Base-by-base conservation (phyloP, 805 yeast species). In the Metschnikowia hibisci region DNA sequence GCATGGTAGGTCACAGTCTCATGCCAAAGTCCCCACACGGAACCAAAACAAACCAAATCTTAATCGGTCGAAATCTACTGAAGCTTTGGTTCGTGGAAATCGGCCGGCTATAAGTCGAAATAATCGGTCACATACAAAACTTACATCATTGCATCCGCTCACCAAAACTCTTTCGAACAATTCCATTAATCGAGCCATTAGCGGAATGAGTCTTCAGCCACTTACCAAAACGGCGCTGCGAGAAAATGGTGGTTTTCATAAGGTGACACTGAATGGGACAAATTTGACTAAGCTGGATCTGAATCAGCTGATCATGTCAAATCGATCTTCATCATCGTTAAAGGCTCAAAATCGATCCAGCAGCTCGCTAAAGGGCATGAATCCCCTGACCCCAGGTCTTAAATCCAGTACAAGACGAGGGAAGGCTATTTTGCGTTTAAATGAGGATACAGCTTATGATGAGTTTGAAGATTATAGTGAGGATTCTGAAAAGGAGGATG, bases 11-110 rank as follows among this genome's bases (percentile, higher is more conserved):
- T 46, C 51, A 0, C 56, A 51, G 25, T 48, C 54, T 1, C 51
- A 48, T 28, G 45, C 46, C 13, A 44, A 50, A 13, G 41, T 39
- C 2, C 44, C 44, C 35, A 37, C 43, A 20, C 46, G 51, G 8
- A 47, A 44, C 8, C 35, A 45, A 9, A 23, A 42, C 22, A 46
- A 43, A 20, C 74, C 74, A 5, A 44, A 55, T 22, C 54, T 70
- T 36, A 61, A 58, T 48, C 50, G 74, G 41, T 67, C 73, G 15
- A 69, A 67, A 41, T 68, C 74, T 8, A 61, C 73, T 2, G 75
- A 70, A 42, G 73, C 69, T 1, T 56, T 69, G 14, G 43, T 58
- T 8, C 56, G 63, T 33, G 46, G 61, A 14, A 34, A 57, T 16
- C 44, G 49, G n/a, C 49, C 55, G 3, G 53, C 53, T 3, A 44